Base-by-base conservation (phyloP, 2,329 filamentous ascomycete species). In the Colletotrichum eremochloae region DNA sequence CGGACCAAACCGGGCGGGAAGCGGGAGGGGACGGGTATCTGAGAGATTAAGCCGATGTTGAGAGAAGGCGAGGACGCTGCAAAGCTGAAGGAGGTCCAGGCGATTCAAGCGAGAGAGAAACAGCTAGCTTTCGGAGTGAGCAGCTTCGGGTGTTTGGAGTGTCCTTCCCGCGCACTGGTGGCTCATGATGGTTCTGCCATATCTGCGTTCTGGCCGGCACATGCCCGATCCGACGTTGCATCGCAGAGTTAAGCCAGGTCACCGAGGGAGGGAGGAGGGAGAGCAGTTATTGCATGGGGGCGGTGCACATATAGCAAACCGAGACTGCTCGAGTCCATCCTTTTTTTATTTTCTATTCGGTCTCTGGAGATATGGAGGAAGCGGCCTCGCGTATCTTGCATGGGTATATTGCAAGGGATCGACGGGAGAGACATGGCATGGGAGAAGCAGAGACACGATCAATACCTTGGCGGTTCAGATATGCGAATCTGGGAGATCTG, bases 161-260 rank as follows among this genome's bases (percentile, higher is more conserved):
- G 1, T 33, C 33, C 33, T 24, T 15, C 6, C 5, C 12, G n/a
- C 52, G 60, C 6, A 6, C 14, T 7, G 11, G 11, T 12, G 33
- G 53, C 24, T 12, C 29, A 5, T 12, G 20, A 24, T 38, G 31
- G 31, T 14, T 52, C 60, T 52, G 60, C 42, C 44, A 12, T n/a
- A 61, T 48, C 20, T 9, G 44, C 20, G 8, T 8, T 36, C 44
- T 46, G 40, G 58, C 42, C 33, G 40, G 40, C 42, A 36, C 24
- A 29, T 63, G 60, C 44, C 61, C 44, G 61, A 52, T 50, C n/a
- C 46, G 40, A 40, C 3, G 46, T 52, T 38, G 46, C 46, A 52
- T 50, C 36, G 61, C 61, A 31, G 60, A 7, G 50, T 40, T 18
- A 18, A 18, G 15, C 20, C 42, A 20, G 44, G 60, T 52, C 60